phyloP scores from a whole-genome alignment of 2,329 filamentous ascomycete species.

The Paraphaeosphaeria minitans region DNA sequence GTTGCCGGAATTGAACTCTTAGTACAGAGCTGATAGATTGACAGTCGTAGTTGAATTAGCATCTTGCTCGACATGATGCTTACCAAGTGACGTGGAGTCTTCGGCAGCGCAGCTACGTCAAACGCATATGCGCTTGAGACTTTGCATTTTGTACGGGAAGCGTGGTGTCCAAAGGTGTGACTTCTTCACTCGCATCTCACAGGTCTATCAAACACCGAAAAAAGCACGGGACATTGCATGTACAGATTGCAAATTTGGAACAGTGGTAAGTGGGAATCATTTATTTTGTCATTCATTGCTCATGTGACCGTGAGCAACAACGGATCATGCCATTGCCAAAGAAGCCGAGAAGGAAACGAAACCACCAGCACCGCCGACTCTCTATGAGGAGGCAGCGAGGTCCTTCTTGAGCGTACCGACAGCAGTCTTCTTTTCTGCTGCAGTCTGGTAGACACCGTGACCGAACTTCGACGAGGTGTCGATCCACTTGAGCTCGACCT shows the following conservation, averaged over 20 bases:
- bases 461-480: constrained; percentile 99
- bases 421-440: constrained; percentile 96
- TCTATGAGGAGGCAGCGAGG: constrained; percentile 63
- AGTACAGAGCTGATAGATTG: too few species aligned
- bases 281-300: constrained; percentile 43
- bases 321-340: constrained; percentile 46
- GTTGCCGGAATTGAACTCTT: too few species aligned
- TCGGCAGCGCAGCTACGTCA: too few species aligned
- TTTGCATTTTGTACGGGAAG: too few species aligned
- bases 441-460: constrained; percentile 99
- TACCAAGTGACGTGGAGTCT: too few species aligned
- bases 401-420: constrained; percentile 99
- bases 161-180: too few species aligned
- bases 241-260: background rate
- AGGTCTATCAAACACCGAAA: too few species aligned
- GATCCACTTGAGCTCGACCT: constrained; percentile 99
- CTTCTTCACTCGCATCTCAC: too few species aligned
- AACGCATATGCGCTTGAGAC: too few species aligned
- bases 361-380: constrained; percentile 29
- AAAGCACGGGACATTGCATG: background rate
- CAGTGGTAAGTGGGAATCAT: constrained; percentile 44
- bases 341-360: constrained; percentile 43
- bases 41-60: too few species aligned
- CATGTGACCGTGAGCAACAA: constrained; percentile 36
- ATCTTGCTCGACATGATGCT: too few species aligned